Base-by-base conservation (phyloP, 345 rosid species). In the Populus euphratica region DNA sequence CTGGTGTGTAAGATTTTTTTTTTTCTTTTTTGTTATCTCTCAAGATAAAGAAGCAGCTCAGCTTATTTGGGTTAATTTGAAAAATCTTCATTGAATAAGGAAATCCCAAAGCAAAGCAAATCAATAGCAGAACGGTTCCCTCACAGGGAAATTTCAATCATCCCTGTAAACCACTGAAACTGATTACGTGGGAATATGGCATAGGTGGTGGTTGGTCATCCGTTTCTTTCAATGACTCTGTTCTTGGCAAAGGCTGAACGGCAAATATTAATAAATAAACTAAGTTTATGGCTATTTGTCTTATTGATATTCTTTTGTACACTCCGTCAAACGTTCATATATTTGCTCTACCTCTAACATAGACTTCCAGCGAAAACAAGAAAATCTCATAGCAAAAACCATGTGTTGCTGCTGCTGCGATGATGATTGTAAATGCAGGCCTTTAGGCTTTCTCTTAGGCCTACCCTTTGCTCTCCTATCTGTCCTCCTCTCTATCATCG, bases 391-490 rank as follows among this genome's bases (percentile, higher is more conserved):
- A 35, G 1, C 6, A 69, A 59, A 61, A 76, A 59, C 44, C 68
- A 78, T 78, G 76, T 49, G 43, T 52, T 85, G 85, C 49, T 83
- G 87, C 78, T 81, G 89, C 77, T 69, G 83, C 80, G 82, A 80
- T 27, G 82, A 86, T 29, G 83, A 84, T 52, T 83, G 90, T 67
- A 91, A 87, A 25, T 93, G 99, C 80, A 87, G 92, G 79, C 94
- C 97, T 16, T 81, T 92, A 56, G 99, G 94, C 70, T 93, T 95
- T 81, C 93, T 95, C 29, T 81, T 93, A 72, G 98, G 97, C 35
- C 97, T 93, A 29, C 98, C 99, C 61, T 95, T 92, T 74, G 93
- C 97, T 64, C 85, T 95, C 47, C 87, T 95, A 68, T 82, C 96
- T 73, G 90, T 95, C 54, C 67, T 93, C 54, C 77, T 93, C 87